Percentiles rank a stretch among this genome's conserved stretches.
Conservation (phyloP, 352 stramenopile species). For the Pythium sp. region DNA sequence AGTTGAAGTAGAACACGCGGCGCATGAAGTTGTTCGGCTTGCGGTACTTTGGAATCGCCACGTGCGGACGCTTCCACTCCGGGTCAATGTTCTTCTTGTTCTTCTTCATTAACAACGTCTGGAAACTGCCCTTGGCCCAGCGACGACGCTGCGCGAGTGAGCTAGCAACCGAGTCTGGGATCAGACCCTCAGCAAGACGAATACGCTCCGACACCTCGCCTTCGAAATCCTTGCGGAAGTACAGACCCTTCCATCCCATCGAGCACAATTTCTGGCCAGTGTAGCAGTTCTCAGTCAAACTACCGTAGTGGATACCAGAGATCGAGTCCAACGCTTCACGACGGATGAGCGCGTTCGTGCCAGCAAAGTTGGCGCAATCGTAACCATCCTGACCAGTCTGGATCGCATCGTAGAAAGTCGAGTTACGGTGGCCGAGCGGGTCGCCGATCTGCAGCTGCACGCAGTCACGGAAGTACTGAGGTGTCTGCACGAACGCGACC, state of each 20-base stretch:
- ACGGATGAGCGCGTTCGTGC: constrained; percentile 80
- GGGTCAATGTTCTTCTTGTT: constrained; percentile 76
- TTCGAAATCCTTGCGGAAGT: constrained; percentile 89
- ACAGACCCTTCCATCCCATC: constrained; percentile 85
- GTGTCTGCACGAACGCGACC: constrained; percentile 3
- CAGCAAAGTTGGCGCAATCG: constrained; percentile 74
- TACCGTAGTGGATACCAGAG: constrained; percentile 82
- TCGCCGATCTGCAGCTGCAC: constrained; percentile 82
- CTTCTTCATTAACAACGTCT: constrained; percentile 83
- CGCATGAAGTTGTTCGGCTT: constrained; percentile 84
- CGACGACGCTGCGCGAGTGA: constrained; percentile 78
- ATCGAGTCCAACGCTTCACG: constrained; percentile 84
- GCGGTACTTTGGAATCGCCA: constrained; percentile 73
- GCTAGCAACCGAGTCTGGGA: constrained; percentile 75
- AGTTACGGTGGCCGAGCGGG: constrained; percentile 74
- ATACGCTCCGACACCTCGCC: constrained; percentile 72
- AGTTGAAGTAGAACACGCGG: constrained; percentile 83
- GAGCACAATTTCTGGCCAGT: constrained; percentile 70
- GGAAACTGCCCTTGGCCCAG: constrained; percentile 86
- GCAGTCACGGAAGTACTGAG: constrained; percentile 83
- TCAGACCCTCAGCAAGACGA: constrained; percentile 70
- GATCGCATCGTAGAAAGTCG: constrained; percentile 84
- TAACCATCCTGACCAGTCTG: constrained; percentile 84
- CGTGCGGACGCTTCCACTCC: constrained; percentile 76
- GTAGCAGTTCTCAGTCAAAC: constrained; percentile 82